phyloP scores from a whole-genome alignment of 169 alveolate genomes.

The Cystoisospora suis region DNA sequence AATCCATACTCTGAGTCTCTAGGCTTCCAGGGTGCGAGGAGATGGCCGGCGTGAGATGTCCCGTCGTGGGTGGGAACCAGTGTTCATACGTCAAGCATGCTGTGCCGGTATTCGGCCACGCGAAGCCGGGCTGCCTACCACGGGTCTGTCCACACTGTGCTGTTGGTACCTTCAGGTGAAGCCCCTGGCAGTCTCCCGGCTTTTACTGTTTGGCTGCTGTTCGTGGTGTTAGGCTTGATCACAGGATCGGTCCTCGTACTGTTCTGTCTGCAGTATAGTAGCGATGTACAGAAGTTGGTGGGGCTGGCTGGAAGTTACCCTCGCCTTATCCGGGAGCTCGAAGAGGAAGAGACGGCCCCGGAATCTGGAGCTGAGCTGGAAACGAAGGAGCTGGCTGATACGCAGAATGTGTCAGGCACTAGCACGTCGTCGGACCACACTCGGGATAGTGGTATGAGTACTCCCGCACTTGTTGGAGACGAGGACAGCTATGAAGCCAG shows the following conservation, averaged over 20 bases:
- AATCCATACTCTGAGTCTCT: no score
- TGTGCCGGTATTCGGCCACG: no score
- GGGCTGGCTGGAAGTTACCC: slow-evolving; percentile 20
- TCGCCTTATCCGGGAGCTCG: background rate
- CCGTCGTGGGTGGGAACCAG: no score
- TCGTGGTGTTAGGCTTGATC: background rate
- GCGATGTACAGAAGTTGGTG: slow-evolving; percentile 3
- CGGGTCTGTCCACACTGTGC: background rate
- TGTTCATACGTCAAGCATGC: no score
- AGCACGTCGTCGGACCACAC: background rate
- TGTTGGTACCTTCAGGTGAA: background rate
- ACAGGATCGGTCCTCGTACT: background rate
- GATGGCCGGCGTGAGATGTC: no score
- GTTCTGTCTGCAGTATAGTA: slow-evolving; percentile 4
- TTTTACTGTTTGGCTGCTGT: background rate
- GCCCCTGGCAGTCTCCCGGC: background rate
- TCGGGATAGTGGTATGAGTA: no score
- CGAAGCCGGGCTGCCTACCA: no score
- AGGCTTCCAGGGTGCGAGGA: no score
- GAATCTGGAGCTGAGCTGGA: background rate
- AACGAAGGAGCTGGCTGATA: background rate
- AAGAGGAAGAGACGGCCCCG: background rate
- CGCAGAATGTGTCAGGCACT: background rate
- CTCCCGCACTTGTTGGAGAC: no score
- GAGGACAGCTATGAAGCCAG: no score